Conservation (phyloP, 1,284 basidiomycete genomes). For the Apiotrichum porosum region DNA sequence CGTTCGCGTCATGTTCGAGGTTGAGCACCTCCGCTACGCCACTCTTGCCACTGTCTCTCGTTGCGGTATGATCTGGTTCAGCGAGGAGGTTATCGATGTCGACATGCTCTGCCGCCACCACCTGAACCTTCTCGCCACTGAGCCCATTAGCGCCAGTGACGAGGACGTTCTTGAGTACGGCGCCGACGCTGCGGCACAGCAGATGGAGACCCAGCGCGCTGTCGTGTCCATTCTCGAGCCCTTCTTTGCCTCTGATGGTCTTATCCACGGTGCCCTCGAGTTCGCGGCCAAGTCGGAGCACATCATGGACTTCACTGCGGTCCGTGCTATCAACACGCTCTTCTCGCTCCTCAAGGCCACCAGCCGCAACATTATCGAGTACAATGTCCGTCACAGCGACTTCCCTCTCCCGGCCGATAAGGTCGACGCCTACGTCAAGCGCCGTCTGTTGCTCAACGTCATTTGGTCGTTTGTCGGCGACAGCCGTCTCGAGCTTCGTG, state of each 20-base stretch:
- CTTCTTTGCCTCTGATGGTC: constrained; percentile 75
- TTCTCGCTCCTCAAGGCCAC: constrained; percentile 98
- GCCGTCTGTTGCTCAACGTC: constrained; percentile 84
- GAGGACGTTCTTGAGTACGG: constrained; percentile 66
- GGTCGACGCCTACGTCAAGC: constrained; percentile 83
- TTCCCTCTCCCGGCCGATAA: constrained; percentile 83
- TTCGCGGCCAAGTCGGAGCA: constrained; percentile 82
- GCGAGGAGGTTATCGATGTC: constrained; percentile 86
- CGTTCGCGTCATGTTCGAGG: constrained; percentile 99
- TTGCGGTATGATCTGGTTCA: constrained; percentile 99
- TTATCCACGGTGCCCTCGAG: constrained; percentile 72
- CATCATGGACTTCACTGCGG: constrained; percentile 97
- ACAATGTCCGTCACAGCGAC: constrained; percentile 90
- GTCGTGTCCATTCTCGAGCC: constrained; percentile 72
- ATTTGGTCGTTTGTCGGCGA: constrained; percentile 99
- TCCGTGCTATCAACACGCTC: constrained; percentile 87
- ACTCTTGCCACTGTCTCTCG: constrained; percentile 98
- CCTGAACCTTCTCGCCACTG: constrained; percentile 67
- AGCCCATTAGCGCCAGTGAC: constrained; percentile 84
- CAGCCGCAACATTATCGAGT: constrained; percentile 85
- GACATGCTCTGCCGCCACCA: constrained; percentile 90
- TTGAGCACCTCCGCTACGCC: constrained; percentile 95
- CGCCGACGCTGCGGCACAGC: constrained; percentile 46
- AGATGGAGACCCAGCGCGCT: constrained; percentile 68
- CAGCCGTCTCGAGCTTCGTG: constrained; percentile 80